Conservation (phyloP, 345 rosid species). For the Murraya koenigii region DNA sequence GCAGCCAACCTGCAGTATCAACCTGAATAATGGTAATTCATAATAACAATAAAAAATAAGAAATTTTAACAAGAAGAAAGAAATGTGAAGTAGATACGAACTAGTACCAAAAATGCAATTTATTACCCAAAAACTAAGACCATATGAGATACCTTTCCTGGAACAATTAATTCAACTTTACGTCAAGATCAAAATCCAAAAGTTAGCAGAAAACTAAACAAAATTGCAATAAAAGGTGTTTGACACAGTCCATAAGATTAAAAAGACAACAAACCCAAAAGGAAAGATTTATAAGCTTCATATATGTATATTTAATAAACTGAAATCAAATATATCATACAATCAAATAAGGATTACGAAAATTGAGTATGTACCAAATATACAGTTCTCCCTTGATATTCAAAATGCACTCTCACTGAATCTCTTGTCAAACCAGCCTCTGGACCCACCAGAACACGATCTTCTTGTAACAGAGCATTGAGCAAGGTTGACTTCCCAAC, state of each 20-base stretch:
- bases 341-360: neutral
- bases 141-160: neutral
- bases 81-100: neutral
- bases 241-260: too few relatives aligned
- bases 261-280: too few relatives aligned
- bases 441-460: slow-evolving; percentile 95
- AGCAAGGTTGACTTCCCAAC: slow-evolving; percentile 95
- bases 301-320: neutral
- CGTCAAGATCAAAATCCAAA: neutral
- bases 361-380: slow-evolving; percentile 56
- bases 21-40: slow-evolving; percentile 43
- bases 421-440: slow-evolving; percentile 97
- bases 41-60: neutral
- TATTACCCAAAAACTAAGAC: neutral
- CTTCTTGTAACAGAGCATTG: slow-evolving; percentile 83
- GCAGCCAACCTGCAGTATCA: slow-evolving; percentile 98
- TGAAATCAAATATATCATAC: neutral
- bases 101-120: neutral
- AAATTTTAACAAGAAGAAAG: neutral
- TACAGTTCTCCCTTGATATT: slow-evolving; percentile 74
- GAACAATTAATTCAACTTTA: neutral
- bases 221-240: neutral
- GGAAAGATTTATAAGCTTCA: neutral
- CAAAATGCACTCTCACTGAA: slow-evolving; percentile 81
- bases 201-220: neutral